These are phyloP conservation scores for Backusella morwellensis DNA, from an alignment of 192 early-diverging fungal genomes.

Conservation along the genomic window DNA sequence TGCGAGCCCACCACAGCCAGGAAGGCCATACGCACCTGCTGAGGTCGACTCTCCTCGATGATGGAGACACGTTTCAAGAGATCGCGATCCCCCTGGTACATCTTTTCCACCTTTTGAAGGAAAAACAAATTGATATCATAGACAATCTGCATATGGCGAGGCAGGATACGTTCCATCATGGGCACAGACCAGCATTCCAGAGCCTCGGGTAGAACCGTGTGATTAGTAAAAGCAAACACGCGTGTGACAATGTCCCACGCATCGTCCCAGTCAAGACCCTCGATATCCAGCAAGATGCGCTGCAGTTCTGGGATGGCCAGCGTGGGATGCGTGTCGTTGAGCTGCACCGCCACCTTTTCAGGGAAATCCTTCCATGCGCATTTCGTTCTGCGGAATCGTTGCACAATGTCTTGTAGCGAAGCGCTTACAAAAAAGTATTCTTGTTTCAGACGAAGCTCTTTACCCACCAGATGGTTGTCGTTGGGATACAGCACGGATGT, in stretches of 20 bases:
- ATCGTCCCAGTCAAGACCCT: conserved; percentile 89
- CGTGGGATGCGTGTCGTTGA: conserved; percentile 98
- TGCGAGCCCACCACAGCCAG: conserved; percentile 93
- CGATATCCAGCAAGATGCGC: conserved; percentile 90
- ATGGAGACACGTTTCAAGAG: conserved; percentile 86
- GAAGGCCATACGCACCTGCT: conserved; percentile 95
- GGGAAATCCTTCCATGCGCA: conserved; percentile 88
- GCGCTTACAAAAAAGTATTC: conserved; percentile 97
- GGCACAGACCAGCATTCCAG: conserved; percentile 98
- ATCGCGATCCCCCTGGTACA: conserved; percentile 83
- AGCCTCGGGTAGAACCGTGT: conserved; percentile 98
- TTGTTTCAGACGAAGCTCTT: conserved; percentile 95
- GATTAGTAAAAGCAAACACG: conserved; percentile 98
- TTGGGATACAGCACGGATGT: conserved; percentile 96
- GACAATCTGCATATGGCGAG: conserved; percentile 97
- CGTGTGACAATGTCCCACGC: conserved; percentile 89
- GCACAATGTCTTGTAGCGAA: conserved; percentile 82
- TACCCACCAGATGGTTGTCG: conserved; percentile 96
- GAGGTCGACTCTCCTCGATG: conserved; percentile 90
- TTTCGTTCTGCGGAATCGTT: conserved; percentile 88
- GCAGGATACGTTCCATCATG: conserved; percentile 87
- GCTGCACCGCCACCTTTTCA: conserved; percentile 91
- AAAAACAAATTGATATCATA: conserved; percentile 99
- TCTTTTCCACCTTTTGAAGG: conserved; percentile 88
- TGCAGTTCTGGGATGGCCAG: conserved; percentile 93